Evolutionary conservation across 1,284 basidiomycete species (phyloP), one percentile per base, ranked within the genome.

Genomic region (Pascua sp.): DNA sequence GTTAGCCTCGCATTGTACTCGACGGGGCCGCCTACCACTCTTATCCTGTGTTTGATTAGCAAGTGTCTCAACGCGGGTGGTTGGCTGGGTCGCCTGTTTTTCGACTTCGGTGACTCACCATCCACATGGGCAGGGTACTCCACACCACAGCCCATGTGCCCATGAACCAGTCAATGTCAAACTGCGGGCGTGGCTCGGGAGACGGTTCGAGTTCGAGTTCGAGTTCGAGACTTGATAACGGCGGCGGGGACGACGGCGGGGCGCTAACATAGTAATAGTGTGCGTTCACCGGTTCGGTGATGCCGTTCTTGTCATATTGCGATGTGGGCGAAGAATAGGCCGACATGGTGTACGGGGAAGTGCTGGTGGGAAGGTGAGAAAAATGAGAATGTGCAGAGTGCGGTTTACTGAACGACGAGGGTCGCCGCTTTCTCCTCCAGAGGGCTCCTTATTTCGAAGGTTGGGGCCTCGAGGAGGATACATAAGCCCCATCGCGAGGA

Each of bases 41-140:
- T 51, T 53, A n/a, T 15, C 4, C 41, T 42, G 40, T 32, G 24
- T 32, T 32, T 32, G 24, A 32, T 32, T n/a, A 41, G 49, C n/a
- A 17, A 16, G 9, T 39, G n/a, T 37, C 12, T 2, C 13, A 38
- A 15, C 4, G 18, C 2, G n/a, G 38, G 36, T 43, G 24, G 24
- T 32, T 32, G 24, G 24, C 7, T 3, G 24, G 4, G 24, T 3
- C 24, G 24, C 4, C 4, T 32, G 24, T 7, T 32, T 32, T 32
- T 32, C 24, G 24, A 32, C 40, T 49, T 15, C 39, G 18, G 32
- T 41, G 7, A 56, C 72, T 61, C 56, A 80, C 80, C 70, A 79
- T 80, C 81, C 81, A 81, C 61, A 81, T 78, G 1, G 81, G 78
- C 42, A 82, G 62, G 2, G 80, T 81, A 24, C 78, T 79, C 70